Base-by-base conservation (phyloP, 345 rosid genomes). In the Gossypium mustelinum region DNA sequence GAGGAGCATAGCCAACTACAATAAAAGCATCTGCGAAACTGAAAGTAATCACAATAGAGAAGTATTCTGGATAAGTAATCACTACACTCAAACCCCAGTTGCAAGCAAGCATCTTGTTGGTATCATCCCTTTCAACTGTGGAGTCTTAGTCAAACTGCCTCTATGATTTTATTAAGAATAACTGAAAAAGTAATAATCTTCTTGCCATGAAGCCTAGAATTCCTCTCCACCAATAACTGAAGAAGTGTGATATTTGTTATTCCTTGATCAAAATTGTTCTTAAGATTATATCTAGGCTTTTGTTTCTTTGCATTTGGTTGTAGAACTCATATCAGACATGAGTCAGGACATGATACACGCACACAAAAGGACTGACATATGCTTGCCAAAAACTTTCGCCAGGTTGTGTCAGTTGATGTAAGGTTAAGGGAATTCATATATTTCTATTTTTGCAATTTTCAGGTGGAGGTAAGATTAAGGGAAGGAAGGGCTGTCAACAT, bases 401-500 rank as follows among this genome's bases (percentile, higher is more conserved):
- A 67, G 11, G 56, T 50, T 1, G 41, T 68, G 24, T 41, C 11
- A n/a, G 27, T 57, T 13, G 7, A 14, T 45, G 4, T 68, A 68
- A 29, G 41, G 41, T 34, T 48, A 51, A 14, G 56, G 14, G 56
- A 70, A 57, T 1, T 43, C 11, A 7, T 74, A 13, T 18, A 18
- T 45, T 50, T 18, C 12, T 72, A 7, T 48, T 74, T 55, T 18
- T 78, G 51, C 12, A 12, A 50, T 75, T 72, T 52, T n/a, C 69
- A 94, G 97, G 97, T 94, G 84, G 98, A 94, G 85, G 98, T 94
- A 65, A 88, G 89, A 77, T 76, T 84, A 65, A 90, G 98, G 79
- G 98, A 94, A 91, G 97, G 97, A 74, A 86, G 97, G 84, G 97
- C 95, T 47, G 98, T 94, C 79, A 94, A 92, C 86, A 94, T 94